Evolutionary conservation across 108 stramenopile genomes (phyloP), one percentile per base, ranked within the genome.

Genomic region (Discostella stelligeroides): DNA sequence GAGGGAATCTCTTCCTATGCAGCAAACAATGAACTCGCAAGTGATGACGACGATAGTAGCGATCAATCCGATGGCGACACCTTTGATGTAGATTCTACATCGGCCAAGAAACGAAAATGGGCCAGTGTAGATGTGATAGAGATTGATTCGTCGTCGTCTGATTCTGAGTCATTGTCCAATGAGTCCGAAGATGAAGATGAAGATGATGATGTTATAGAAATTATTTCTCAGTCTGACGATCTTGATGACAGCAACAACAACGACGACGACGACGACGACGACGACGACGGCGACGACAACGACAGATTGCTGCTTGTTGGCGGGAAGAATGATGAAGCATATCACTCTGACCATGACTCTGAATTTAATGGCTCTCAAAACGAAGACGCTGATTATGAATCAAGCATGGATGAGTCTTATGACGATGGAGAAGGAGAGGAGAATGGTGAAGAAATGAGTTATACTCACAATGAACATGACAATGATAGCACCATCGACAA

Each of bases 41-140:
- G n/a, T n/a, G 43, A 45, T 45, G 43, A 34, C 34, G 34, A 45
- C n/a, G n/a, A n/a, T n/a, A n/a, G n/a, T n/a, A 45, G 43, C n/a
- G 9, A 45, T 45, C 43, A 10, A 45, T 45, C 43, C 15, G 43
- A 45, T 45, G 4, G n/a, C 2, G 43, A 45, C 5, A 11, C 3
- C 34, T 3, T 34, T 6, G 34, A 34, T 34, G 34, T 6, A 3
- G 6, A 5, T 5, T 34, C 43, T 45, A 17, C 7, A 2, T 45
- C 43, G n/a, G 43, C 43, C 43, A 45, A 7, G 43, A 45, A 45
- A 11, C 13, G n/a, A 11, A 13, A 45, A 45, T n/a, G 43, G n/a
- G n/a, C 15, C 9, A 45, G 34, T 34, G 5, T 34, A 5, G 34
- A 10, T n/a, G n/a, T n/a, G n/a, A n/a, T n/a, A n/a, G n/a, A n/a